phyloP scores from a whole-genome alignment of 2,329 filamentous ascomycete species.

The Metarhizium robertsii region DNA sequence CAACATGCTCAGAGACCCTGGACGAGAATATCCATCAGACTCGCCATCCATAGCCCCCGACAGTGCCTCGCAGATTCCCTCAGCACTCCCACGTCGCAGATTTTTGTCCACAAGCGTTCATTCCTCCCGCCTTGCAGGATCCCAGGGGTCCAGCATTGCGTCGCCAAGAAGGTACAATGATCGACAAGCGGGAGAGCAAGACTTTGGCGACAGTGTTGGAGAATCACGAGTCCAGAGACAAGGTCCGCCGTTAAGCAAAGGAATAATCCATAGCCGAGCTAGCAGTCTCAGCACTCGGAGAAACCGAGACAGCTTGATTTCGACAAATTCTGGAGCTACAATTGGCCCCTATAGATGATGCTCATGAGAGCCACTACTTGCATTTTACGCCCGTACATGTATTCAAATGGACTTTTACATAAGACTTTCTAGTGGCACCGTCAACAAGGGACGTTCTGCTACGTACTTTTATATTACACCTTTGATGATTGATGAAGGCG shows the following conservation, averaged over 20 bases:
- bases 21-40: slow-evolving; percentile 20
- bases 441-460: not conserved
- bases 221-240: slow-evolving; percentile 1
- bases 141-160: slow-evolving; percentile 26
- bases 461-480: slow-evolving; percentile 8
- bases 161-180: slow-evolving; percentile 41
- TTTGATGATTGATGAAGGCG: slow-evolving; percentile 16
- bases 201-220: slow-evolving; percentile 10
- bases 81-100: slow-evolving; percentile 43
- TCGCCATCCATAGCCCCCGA: slow-evolving; percentile 24
- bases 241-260: slow-evolving; percentile 31
- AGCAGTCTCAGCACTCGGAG: slow-evolving; percentile 35
- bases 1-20: slow-evolving; percentile 24
- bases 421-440: not conserved
- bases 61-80: slow-evolving; percentile 27
- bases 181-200: slow-evolving; percentile 31
- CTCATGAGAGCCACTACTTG: slow-evolving; percentile 15
- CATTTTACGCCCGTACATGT: slow-evolving; percentile 18
- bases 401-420: not conserved
- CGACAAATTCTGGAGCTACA: slow-evolving; percentile 26
- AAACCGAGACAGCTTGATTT: slow-evolving; percentile 32
- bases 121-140: slow-evolving; percentile 33
- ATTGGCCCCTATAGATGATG: slow-evolving; percentile 36
- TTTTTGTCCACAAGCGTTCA: slow-evolving; percentile 39
- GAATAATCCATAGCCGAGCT: slow-evolving; percentile 31